Conservation (phyloP, 1,139 yeast species). For the Candida sanyaensis region DNA sequence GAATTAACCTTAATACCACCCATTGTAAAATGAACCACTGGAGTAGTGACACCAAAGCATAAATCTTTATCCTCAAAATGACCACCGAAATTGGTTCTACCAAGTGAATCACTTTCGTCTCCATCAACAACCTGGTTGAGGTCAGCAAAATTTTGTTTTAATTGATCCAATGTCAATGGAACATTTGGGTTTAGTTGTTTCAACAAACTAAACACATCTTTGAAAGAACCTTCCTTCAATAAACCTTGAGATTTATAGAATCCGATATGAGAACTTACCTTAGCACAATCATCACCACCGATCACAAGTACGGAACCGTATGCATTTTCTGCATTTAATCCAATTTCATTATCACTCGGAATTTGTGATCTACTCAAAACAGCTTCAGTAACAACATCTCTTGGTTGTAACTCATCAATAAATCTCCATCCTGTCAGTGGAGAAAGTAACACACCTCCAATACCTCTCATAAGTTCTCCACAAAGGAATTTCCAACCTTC, state of each 20-base stretch:
- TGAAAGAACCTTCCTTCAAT: conserved; percentile 25
- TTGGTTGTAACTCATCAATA: conserved; percentile 35
- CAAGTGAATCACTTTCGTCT: conserved; percentile 18
- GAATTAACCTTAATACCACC: conserved; percentile 38
- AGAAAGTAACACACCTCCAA: conserved; percentile 38
- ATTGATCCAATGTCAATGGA: conserved; percentile 8
- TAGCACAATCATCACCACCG: conserved; percentile 25
- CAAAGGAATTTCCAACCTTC: conserved; percentile 35
- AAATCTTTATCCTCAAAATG: conserved; percentile 14
- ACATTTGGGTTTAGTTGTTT: conserved; percentile 17
- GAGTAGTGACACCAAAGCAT: conserved; percentile 38
- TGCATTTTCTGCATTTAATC: conserved; percentile 14
- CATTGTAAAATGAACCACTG: conserved; percentile 42
- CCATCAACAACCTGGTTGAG: conserved; percentile 15
- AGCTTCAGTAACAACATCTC: conserved; percentile 34
- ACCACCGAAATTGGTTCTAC: conserved; percentile 25
- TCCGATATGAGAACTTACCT: conserved; percentile 30
- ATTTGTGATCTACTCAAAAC: conserved; percentile 24
- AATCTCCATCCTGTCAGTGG: conserved; percentile 33
- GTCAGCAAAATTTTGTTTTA: conserved; percentile 15
- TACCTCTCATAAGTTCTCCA: conserved; percentile 39
- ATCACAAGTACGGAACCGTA: conserved; percentile 27
- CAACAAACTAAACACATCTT: conserved; percentile 21
- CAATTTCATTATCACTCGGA: conserved; percentile 9
- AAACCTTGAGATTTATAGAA: conserved; percentile 31